Percentiles rank a stretch among this genome's conserved stretches.
phyloP scores from a whole-genome alignment of 192 early-diverging fungal genomes.

The Podila epicladia region DNA sequence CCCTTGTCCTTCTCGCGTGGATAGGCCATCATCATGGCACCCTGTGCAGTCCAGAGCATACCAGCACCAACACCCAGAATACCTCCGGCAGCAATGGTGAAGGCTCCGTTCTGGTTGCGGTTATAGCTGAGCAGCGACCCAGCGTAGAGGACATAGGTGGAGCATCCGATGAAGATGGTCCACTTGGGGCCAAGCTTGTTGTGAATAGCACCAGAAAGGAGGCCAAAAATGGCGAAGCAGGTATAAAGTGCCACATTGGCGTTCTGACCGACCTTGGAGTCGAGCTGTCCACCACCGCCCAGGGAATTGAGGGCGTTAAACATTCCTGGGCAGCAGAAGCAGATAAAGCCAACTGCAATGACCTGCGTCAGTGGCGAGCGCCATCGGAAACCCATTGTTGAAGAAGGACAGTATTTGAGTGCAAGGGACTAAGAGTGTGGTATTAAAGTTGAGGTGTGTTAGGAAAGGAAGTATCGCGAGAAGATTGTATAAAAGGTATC shows the following conservation, averaged over 20 bases:
- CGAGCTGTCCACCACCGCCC: constrained; percentile 70
- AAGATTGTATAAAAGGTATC: too few species aligned
- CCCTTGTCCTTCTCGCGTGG: constrained; percentile 79
- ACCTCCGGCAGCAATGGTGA: constrained; percentile 76
- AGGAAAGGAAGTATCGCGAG: background rate
- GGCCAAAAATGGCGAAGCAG: constrained; percentile 76
- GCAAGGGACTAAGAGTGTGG: background rate
- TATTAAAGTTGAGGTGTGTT: background rate
- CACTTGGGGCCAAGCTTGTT: constrained; percentile 76
- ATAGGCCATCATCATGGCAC: constrained; percentile 85
- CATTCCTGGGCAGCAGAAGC: constrained; percentile 78
- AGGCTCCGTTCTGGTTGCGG: constrained; percentile 56
- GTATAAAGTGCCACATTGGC: constrained; percentile 78
- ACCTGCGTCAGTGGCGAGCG: constrained; percentile 71
- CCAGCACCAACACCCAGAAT: constrained; percentile 84
- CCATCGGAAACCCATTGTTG: constrained; percentile 27
- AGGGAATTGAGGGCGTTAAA: constrained; percentile 67
- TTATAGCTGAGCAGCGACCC: constrained; percentile 73
- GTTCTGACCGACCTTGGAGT: constrained; percentile 63
- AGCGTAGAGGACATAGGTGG: constrained; percentile 78
- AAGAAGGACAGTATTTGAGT: background rate
- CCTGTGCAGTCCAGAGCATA: constrained; percentile 72
- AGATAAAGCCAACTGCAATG: constrained; percentile 71
- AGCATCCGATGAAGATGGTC: constrained; percentile 70
- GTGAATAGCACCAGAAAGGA: constrained; percentile 74